Percentiles rank a stretch among this genome's conserved stretches.
Evolutionary conservation across 140 eudicot species (phyloP).

Genomic region (Senecio squalidus): DNA sequence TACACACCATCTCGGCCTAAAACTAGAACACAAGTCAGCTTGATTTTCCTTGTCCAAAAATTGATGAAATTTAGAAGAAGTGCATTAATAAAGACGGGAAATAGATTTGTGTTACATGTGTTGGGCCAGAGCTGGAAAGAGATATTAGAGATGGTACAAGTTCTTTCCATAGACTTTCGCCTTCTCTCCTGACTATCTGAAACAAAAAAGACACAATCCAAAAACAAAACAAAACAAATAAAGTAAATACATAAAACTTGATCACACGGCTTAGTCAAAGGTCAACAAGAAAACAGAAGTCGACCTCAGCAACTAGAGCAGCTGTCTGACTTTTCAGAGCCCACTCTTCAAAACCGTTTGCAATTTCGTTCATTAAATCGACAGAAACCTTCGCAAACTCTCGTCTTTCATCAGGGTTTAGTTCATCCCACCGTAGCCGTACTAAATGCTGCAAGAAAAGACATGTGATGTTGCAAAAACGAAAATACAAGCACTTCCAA

Average conservation of each 20-base stretch:
- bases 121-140: slow-evolving; percentile 73
- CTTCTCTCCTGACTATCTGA: slow-evolving; percentile 97
- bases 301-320: slow-evolving; percentile 92
- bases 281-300: slow-evolving; percentile 8
- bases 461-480: slow-evolving; percentile 3
- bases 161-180: slow-evolving; percentile 73
- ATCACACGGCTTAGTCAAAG: slow-evolving; percentile 4
- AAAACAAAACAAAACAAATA: slow-evolving; percentile 11
- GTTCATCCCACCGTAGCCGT: slow-evolving; percentile 86
- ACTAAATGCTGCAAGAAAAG: slow-evolving; percentile 79
- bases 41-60: slow-evolving; percentile 12
- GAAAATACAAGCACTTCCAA: no score
- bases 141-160: slow-evolving; percentile 69
- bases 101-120: slow-evolving; percentile 47
- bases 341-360: slow-evolving; percentile 72
- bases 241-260: slow-evolving; percentile 16
- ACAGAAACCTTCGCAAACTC: slow-evolving; percentile 75
- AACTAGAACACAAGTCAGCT: slow-evolving; percentile 35
- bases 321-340: slow-evolving; percentile 93
- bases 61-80: slow-evolving; percentile 10
- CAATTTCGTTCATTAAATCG: slow-evolving; percentile 67
- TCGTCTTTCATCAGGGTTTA: slow-evolving; percentile 55
- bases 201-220: slow-evolving; percentile 8
- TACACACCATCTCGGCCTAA: slow-evolving; percentile 90
- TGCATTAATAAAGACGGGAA: slow-evolving; percentile 6